Conservation (phyloP, 768 basidiomycete species). For the Jaapia argillacea region DNA sequence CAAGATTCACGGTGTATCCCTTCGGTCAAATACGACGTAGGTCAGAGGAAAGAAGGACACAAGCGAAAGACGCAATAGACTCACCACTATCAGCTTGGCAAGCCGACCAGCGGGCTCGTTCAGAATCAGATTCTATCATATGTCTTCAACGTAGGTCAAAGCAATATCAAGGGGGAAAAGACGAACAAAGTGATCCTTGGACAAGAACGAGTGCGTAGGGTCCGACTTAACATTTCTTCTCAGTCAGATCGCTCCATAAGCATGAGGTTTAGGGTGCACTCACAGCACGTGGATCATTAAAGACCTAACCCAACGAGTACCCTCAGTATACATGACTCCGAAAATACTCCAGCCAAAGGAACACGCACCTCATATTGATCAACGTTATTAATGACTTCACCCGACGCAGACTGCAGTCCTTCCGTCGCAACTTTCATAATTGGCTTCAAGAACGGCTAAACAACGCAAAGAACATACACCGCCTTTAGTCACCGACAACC, state of each 20-base stretch:
- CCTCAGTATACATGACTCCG: background rate
- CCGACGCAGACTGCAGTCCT: slow-evolving; percentile 52
- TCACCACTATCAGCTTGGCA: slow-evolving; percentile 58
- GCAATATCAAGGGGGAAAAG: background rate
- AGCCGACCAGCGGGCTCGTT: slow-evolving; percentile 78
- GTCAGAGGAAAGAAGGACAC: too few relatives aligned
- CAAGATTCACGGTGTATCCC: slow-evolving; percentile 55
- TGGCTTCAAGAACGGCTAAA: slow-evolving; percentile 72
- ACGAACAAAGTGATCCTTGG: slow-evolving; percentile 82
- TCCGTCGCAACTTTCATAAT: slow-evolving; percentile 60
- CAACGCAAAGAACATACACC: too few relatives aligned
- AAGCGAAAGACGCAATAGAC: too few relatives aligned
- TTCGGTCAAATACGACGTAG: too few relatives aligned
- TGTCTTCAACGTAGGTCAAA: background rate
- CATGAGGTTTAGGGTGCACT: slow-evolving; percentile 19
- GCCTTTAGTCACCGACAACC: background rate
- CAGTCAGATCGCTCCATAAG: background rate
- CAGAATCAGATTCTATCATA: slow-evolving; percentile 57
- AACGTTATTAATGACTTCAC: slow-evolving; percentile 67
- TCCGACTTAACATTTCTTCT: slow-evolving; percentile 45
- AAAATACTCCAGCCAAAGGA: background rate
- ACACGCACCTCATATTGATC: slow-evolving; percentile 68
- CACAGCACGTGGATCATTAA: slow-evolving; percentile 74
- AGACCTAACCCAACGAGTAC: slow-evolving; percentile 30
- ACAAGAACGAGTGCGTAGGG: slow-evolving; percentile 82